Evolutionary conservation across 1,284 basidiomycete species (phyloP).

Genomic region (Fomitopsis betulina): DNA sequence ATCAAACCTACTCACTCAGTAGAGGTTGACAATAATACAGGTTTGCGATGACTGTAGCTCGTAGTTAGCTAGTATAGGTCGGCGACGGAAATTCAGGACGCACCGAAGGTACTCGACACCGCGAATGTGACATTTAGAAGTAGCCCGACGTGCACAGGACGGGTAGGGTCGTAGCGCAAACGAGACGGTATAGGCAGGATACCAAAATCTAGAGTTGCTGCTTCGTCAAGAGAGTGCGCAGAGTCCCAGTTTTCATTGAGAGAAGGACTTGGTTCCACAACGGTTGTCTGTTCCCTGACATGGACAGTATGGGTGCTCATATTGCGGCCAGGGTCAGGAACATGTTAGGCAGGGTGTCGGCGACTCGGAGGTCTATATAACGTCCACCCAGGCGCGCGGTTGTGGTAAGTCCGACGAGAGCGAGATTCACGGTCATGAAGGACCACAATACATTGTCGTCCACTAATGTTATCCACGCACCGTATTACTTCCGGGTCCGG

Average conservation of each 20-base stretch:
- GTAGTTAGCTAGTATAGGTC: not conserved
- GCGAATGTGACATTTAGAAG: conserved; percentile 62
- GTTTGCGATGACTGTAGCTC: conserved; percentile 49
- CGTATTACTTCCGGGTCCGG: too few relatives aligned
- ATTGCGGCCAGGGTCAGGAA: too few relatives aligned
- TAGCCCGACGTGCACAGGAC: conserved; percentile 56
- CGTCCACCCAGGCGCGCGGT: too few relatives aligned
- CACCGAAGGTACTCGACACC: conserved; percentile 57
- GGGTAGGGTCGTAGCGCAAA: conserved; percentile 54
- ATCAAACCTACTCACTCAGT: conserved; percentile 44
- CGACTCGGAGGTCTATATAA: too few relatives aligned
- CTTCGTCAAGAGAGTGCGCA: not conserved
- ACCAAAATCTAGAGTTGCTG: conserved; percentile 42
- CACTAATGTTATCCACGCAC: too few relatives aligned
- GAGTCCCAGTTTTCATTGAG: not conserved
- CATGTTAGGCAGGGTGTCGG: too few relatives aligned
- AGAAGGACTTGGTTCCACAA: not conserved
- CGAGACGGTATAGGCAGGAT: conserved; percentile 63
- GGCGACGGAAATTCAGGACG: conserved; percentile 17
- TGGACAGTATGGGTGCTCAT: too few relatives aligned
- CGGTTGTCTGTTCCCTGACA: too few relatives aligned
- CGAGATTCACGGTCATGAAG: too few relatives aligned
- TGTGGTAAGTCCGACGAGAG: too few relatives aligned
- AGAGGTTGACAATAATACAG: conserved; percentile 74
- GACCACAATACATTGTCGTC: too few relatives aligned